A percentile compares a stretch with the other conserved stretches of the same genome.
These are phyloP conservation scores for Ustilago hordei DNA, from an alignment of 1,284 basidiomycete genomes.

Conservation along the genomic window DNA sequence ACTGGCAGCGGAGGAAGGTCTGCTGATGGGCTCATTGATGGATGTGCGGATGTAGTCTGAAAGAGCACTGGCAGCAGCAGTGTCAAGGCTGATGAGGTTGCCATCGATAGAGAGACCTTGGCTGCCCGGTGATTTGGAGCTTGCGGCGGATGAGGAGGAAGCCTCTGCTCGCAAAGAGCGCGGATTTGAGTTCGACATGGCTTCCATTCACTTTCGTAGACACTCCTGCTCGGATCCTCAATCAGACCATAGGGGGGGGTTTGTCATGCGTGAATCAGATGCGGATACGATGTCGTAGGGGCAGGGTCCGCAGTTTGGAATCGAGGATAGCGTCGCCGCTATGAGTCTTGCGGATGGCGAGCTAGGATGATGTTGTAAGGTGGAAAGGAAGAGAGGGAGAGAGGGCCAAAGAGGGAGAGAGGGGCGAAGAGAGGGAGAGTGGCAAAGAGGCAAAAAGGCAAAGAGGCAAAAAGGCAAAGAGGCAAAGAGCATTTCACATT, in stretches of 20 bases:
- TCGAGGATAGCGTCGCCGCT: no score
- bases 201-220: not conserved
- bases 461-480: not conserved
- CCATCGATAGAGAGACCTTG: conserved; percentile 37
- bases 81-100: conserved; percentile 41
- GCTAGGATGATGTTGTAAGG: not conserved
- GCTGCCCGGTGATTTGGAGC: conserved; percentile 23
- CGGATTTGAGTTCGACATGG: conserved; percentile 13
- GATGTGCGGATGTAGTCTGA: conserved; percentile 40
- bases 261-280: not conserved
- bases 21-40: conserved; percentile 45
- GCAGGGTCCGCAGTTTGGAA: no score
- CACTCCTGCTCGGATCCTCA: not conserved
- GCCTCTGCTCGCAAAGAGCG: conserved; percentile 32
- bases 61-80: conserved; percentile 34
- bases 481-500: conserved; percentile 15
- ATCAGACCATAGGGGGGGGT: not conserved
- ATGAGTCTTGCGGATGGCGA: not conserved
- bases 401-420: no score
- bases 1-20: conserved; percentile 56
- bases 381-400: not conserved
- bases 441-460: not conserved
- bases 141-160: conserved; percentile 22
- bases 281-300: no score
- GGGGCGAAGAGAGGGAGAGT: not conserved